phyloP scores from a whole-genome alignment of 2,329 filamentous ascomycete genomes.

The Elsinoe fawcettii region DNA sequence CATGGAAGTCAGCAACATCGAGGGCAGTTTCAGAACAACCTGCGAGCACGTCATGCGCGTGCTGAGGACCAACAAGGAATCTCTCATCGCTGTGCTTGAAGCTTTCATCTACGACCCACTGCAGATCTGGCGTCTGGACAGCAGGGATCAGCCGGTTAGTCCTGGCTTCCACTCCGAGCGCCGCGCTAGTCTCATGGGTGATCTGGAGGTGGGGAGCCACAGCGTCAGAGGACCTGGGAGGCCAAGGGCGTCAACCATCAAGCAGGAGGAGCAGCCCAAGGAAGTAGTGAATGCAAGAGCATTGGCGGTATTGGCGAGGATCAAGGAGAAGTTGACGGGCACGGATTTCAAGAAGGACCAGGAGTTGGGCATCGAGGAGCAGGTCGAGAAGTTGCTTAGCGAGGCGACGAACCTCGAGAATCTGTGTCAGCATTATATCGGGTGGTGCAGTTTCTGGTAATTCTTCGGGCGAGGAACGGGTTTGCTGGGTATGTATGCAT shows the following conservation, averaged over 20 bases:
- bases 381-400: conserved; percentile 89
- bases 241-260: conserved; percentile 7
- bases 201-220: conserved; percentile 18
- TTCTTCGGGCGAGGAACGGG: conserved; percentile 11
- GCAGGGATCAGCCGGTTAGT: conserved; percentile 53
- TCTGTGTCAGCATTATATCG: conserved; percentile 96
- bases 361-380: conserved; percentile 74
- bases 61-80: conserved; percentile 93
- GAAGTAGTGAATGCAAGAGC: conserved; percentile 93
- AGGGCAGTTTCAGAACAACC: conserved; percentile 95
- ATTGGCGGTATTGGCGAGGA: conserved; percentile 80
- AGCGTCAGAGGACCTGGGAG: conserved; percentile 2
- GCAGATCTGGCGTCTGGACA: conserved; percentile 83
- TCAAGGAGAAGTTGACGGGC: conserved; percentile 92
- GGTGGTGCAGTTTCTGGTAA: conserved; percentile 98
- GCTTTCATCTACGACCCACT: conserved; percentile 99
- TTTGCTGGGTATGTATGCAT: not conserved
- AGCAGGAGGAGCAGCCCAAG: conserved; percentile 33
- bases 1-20: conserved; percentile 99
- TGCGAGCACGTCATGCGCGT: conserved; percentile 99
- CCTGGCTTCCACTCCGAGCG: conserved; percentile 55
- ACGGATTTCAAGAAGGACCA: conserved; percentile 81
- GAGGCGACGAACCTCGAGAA: conserved; percentile 97
- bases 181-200: conserved; percentile 50
- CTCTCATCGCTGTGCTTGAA: conserved; percentile 94